These are phyloP conservation scores for Fusarium temperatum DNA, from an alignment of 2,329 filamentous ascomycete species.

Conservation along the genomic window DNA sequence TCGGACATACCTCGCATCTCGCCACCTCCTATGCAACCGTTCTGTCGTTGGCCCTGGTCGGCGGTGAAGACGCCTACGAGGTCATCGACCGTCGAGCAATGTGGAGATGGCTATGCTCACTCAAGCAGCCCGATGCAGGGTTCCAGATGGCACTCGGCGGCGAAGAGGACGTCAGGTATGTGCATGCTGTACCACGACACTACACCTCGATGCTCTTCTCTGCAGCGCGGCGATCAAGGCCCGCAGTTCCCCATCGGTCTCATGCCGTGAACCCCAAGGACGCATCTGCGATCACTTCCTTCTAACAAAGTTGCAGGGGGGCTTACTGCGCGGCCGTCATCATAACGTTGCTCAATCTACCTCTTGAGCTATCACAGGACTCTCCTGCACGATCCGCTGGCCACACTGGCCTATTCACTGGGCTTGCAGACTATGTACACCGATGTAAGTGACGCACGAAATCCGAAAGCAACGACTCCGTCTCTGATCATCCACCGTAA, in stretches of 20 bases:
- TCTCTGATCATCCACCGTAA: conserved; percentile 34
- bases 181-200: conserved; percentile 26
- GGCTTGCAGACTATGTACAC: conserved; percentile 81
- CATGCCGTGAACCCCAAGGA: conserved; percentile 8
- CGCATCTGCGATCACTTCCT: neutral
- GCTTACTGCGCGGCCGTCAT: conserved; percentile 92
- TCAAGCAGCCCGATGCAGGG: conserved; percentile 90
- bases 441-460: conserved; percentile 68
- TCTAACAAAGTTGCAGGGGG: conserved; percentile 63
- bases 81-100: conserved; percentile 83
- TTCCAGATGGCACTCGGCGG: conserved; percentile 88
- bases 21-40: conserved; percentile 89
- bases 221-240: conserved; percentile 22
- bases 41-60: conserved; percentile 80
- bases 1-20: conserved; percentile 87
- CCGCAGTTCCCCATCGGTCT: conserved; percentile 16
- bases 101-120: conserved; percentile 88
- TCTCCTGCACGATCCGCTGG: conserved; percentile 73
- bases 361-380: conserved; percentile 78
- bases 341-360: conserved; percentile 83
- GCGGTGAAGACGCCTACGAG: conserved; percentile 76
- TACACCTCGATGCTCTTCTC: neutral
- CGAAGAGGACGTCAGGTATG: conserved; percentile 89
- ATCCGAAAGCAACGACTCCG: conserved; percentile 12
- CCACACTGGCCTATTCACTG: conserved; percentile 71